phyloP scores from a whole-genome alignment of 2,329 filamentous ascomycete species.

The Penicillium fuscoglaucum region DNA sequence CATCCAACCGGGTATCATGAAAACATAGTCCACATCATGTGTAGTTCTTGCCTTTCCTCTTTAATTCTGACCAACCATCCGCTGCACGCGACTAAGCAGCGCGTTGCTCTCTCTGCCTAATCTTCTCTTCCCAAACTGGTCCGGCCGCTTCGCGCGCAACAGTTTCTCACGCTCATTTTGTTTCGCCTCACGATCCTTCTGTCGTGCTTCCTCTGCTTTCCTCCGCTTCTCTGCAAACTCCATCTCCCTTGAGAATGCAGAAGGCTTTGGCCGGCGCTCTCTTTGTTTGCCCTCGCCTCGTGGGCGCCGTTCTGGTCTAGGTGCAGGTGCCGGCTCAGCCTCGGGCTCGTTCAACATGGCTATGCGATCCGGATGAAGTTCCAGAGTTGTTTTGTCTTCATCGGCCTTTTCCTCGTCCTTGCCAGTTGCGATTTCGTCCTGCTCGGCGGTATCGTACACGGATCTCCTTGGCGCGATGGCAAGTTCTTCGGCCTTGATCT shows the following conservation, averaged over 20 bases:
- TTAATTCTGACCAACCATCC: slow-evolving; percentile 57
- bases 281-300: slow-evolving; percentile 32
- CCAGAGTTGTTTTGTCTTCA: slow-evolving; percentile 42
- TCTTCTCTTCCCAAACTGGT: slow-evolving; percentile 71
- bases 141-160: slow-evolving; percentile 61
- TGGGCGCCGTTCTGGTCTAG: slow-evolving; percentile 21
- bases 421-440: slow-evolving; percentile 29
- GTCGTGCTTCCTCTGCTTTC: slow-evolving; percentile 62
- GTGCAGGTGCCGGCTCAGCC: slow-evolving; percentile 22
- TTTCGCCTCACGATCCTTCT: slow-evolving; percentile 65
- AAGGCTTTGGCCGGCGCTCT: slow-evolving; percentile 42
- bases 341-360: slow-evolving; percentile 56
- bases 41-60: slow-evolving; percentile 1
- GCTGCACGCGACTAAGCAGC: slow-evolving; percentile 74
- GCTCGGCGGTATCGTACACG: slow-evolving; percentile 32
- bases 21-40: slow-evolving; percentile 14
- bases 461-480: slow-evolving; percentile 36
- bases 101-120: slow-evolving; percentile 78
- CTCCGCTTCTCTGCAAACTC: slow-evolving; percentile 64
- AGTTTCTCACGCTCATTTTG: slow-evolving; percentile 69
- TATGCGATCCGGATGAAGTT: slow-evolving; percentile 62
- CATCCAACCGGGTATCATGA: slow-evolving; percentile 27
- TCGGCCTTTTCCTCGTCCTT: slow-evolving; percentile 22
- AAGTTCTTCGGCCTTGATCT: slow-evolving; percentile 68
- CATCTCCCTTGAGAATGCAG: slow-evolving; percentile 65